Conservation (phyloP, 192 early-diverging fungal genomes). For the Dissophora globulifera region DNA sequence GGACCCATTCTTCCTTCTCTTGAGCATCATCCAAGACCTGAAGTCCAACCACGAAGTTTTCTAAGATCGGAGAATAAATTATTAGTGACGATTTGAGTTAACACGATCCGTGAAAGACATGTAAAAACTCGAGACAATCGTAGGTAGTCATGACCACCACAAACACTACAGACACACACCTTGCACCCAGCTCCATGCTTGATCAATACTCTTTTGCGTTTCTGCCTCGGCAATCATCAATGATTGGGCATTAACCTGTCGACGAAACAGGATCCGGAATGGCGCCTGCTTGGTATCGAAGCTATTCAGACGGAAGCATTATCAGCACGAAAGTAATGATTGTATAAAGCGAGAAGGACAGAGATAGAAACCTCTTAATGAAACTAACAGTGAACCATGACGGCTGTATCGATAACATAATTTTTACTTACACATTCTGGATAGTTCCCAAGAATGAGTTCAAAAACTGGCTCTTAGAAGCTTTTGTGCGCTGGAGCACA, state of each 20-base stretch:
- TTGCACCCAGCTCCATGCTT: constrained; percentile 93
- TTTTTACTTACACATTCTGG: constrained; percentile 84
- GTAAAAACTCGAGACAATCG: too few species aligned
- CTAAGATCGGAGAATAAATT: too few species aligned
- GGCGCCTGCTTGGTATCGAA: constrained; percentile 94
- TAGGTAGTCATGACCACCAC: too few species aligned
- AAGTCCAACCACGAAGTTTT: constrained; percentile 81
- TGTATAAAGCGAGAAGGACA: too few species aligned
- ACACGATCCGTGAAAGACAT: too few species aligned
- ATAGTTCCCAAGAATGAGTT: constrained; percentile 86
- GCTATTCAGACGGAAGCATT: constrained; percentile 42
- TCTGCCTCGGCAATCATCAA: constrained; percentile 90
- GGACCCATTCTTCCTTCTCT: constrained; percentile 88
- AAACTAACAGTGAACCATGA: too few species aligned
- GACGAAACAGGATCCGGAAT: constrained; percentile 86
- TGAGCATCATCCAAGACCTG: constrained; percentile 75
- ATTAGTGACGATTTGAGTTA: too few species aligned
- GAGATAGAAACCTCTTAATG: too few species aligned
- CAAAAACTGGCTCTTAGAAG: constrained; percentile 68
- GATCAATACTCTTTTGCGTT: constrained; percentile 81
- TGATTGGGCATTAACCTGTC: constrained; percentile 63
- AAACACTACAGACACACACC: constrained; percentile 60
- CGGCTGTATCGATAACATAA: too few species aligned
- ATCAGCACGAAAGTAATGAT: too few species aligned
- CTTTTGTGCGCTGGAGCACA: constrained; percentile 75